Conservation (phyloP, 2,329 filamentous ascomycete species). For the Xylariaceae sp. region DNA sequence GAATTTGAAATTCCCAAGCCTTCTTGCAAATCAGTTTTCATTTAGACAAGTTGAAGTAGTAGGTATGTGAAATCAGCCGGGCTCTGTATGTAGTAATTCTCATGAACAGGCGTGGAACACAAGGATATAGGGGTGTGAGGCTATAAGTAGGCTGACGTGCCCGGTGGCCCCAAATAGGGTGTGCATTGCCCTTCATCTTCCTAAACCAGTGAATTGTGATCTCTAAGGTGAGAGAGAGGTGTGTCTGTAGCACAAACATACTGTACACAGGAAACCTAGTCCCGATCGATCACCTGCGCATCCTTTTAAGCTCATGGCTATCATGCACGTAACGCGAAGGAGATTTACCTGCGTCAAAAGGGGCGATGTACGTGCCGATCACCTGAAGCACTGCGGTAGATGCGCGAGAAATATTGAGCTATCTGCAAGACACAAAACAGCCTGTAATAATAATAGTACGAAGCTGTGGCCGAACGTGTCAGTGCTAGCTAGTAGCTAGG, state of each 20-base stretch:
- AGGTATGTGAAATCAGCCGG: background rate
- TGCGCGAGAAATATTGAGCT: constrained; percentile 13
- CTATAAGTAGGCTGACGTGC: no score
- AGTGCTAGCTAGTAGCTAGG: constrained; percentile 24
- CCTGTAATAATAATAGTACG: background rate
- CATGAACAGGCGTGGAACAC: no score
- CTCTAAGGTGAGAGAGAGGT: background rate
- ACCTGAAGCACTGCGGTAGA: constrained; percentile 12
- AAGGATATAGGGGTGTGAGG: no score
- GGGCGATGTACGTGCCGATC: constrained; percentile 20
- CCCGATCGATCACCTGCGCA: no score
- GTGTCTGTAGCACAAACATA: constrained; percentile 11
- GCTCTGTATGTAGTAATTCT: no score
- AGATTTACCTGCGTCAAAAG: constrained; percentile 21
- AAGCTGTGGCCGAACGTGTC: background rate
- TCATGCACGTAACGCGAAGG: constrained; percentile 29
- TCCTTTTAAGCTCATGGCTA: constrained; percentile 7
- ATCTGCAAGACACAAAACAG: constrained; percentile 15
- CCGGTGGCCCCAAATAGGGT: background rate
- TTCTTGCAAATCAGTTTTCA: no score
- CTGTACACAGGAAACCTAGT: no score
- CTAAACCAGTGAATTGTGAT: no score
- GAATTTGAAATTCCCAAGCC: constrained; percentile 18
- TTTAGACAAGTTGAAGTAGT: background rate
- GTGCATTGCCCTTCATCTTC: background rate